Evolutionary conservation across 2,329 filamentous ascomycete genomes (phyloP).

Genomic region (Cladosporium sp.): DNA sequence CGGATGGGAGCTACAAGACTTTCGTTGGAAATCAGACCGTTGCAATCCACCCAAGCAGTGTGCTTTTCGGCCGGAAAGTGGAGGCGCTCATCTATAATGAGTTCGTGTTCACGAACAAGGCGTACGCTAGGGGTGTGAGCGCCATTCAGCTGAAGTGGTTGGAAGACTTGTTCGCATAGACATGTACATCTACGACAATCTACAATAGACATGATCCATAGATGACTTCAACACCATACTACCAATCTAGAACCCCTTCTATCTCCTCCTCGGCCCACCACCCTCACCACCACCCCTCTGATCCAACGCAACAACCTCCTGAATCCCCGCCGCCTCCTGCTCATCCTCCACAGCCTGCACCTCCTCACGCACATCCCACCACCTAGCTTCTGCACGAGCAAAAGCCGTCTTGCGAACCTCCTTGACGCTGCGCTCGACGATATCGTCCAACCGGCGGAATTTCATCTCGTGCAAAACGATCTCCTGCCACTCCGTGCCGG

Average conservation of each 20-base stretch:
- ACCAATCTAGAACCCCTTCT: not conserved
- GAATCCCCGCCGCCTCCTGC: constrained; percentile 91
- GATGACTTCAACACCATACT: no score
- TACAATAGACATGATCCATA: no score
- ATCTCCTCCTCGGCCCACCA: constrained; percentile 10
- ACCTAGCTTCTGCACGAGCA: constrained; percentile 88
- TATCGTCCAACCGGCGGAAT: constrained; percentile 58
- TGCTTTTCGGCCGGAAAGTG: constrained; percentile 56
- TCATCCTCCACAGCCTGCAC: constrained; percentile 89
- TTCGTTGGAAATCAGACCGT: constrained; percentile 59
- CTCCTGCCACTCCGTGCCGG: constrained; percentile 87
- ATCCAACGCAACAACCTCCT: constrained; percentile 84
- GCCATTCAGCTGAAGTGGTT: constrained; percentile 61
- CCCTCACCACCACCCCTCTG: constrained; percentile 53
- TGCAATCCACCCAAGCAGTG: constrained; percentile 59
- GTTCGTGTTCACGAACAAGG: constrained; percentile 62
- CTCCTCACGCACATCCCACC: constrained; percentile 98
- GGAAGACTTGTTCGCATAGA: constrained; percentile 41
- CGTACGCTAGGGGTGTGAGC: constrained; percentile 60
- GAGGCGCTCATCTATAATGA: constrained; percentile 64
- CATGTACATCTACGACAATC: not conserved
- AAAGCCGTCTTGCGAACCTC: constrained; percentile 92
- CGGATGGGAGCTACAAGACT: constrained; percentile 59
- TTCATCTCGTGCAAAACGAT: constrained; percentile 71
- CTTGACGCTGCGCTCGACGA: constrained; percentile 71